Percentiles rank a stretch among this genome's conserved stretches.
Conservation (phyloP, 2,329 filamentous ascomycete genomes). For the Aspergillus ibericus region DNA sequence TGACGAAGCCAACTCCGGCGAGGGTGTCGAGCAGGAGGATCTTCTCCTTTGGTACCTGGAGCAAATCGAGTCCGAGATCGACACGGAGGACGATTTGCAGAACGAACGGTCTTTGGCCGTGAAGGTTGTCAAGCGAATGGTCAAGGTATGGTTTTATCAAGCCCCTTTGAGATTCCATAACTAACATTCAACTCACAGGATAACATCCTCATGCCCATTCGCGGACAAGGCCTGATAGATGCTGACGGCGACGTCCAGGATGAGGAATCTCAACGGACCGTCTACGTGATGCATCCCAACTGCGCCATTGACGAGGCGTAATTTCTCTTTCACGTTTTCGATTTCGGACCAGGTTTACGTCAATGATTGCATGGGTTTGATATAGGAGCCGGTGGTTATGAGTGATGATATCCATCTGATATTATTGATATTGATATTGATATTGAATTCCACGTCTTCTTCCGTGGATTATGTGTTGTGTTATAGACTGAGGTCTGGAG, state of each 20-base stretch:
- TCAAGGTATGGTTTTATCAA: conserved; percentile 66
- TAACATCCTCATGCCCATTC: conserved; percentile 59
- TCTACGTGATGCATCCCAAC: conserved; percentile 94
- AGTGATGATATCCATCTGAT: conserved; percentile 33
- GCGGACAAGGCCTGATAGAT: conserved; percentile 87
- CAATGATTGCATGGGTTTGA: conserved; percentile 25
- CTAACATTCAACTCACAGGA: conserved; percentile 45
- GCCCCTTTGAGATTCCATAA: background rate
- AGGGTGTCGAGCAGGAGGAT: conserved; percentile 81
- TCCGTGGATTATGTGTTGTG: background rate
- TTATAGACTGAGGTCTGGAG: conserved; percentile 10
- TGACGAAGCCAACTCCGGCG: conserved; percentile 71
- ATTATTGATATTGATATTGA: background rate
- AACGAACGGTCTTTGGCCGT: conserved; percentile 69
- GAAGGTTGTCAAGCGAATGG: conserved; percentile 93
- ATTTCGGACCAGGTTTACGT: conserved; percentile 10
- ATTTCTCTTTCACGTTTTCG: conserved; percentile 11
- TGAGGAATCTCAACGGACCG: conserved; percentile 49
- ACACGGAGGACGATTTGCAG: conserved; percentile 77
- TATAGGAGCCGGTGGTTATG: conserved; percentile 29
- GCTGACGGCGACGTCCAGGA: conserved; percentile 58
- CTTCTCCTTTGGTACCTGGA: conserved; percentile 89
- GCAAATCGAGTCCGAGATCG: conserved; percentile 79
- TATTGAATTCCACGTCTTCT: background rate
- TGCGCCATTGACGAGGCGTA: conserved; percentile 69